Percentiles rank a stretch among this genome's conserved stretches.
Evolutionary conservation across 129 eudicot species (phyloP).

Genomic region (Heracleum sosnowskyi): DNA sequence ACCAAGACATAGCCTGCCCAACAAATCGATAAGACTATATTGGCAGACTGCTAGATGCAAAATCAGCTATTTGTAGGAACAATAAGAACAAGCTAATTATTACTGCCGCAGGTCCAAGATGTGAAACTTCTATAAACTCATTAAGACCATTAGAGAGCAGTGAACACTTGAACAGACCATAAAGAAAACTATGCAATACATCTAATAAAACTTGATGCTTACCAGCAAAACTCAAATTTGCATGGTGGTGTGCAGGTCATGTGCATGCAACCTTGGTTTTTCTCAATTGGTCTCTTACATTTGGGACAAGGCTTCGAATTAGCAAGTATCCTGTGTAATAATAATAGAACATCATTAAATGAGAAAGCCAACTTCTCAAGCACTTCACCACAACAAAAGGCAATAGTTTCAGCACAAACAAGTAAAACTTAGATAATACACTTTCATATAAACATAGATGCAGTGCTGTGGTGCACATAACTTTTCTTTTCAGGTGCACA

Average conservation of each 20-base stretch:
- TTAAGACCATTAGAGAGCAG: neutral
- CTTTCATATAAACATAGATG: neutral
- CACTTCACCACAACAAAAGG: neutral
- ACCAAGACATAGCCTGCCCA: slow-evolving; percentile 88
- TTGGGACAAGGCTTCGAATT: slow-evolving; percentile 98
- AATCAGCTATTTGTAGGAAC: neutral
- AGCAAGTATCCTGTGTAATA: slow-evolving; percentile 68
- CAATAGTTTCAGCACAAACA: neutral
- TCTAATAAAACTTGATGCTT: neutral
- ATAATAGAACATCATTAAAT: slow-evolving; percentile 1
- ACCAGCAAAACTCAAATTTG: slow-evolving; percentile 12
- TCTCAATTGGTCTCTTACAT: slow-evolving; percentile 98
- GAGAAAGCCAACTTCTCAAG: neutral
- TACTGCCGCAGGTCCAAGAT: neutral
- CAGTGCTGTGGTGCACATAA: neutral
- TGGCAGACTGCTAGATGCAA: neutral
- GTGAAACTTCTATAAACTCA: neutral
- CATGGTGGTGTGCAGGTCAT: slow-evolving; percentile 13
- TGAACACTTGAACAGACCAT: neutral
- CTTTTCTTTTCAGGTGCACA: neutral
- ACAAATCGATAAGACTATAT: neutral
- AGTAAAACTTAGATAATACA: neutral
- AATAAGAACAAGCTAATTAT: neutral
- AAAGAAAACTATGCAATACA: neutral
- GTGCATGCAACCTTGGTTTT: slow-evolving; percentile 99